These are phyloP conservation scores for Voacanga thouarsii DNA, from an alignment of 257 asterid species.

Conservation along the genomic window DNA sequence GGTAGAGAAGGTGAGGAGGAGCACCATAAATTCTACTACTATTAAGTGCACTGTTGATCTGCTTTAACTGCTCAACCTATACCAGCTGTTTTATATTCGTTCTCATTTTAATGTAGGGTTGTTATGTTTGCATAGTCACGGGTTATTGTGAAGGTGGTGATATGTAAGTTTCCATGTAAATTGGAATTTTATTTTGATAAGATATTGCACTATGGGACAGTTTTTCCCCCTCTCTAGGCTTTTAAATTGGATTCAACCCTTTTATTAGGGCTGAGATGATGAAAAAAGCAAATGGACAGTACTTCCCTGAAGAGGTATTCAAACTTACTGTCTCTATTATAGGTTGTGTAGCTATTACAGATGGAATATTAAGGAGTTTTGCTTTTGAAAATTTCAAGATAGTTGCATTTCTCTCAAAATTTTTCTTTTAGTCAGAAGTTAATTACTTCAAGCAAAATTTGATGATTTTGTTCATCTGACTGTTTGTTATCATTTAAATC, in stretches of 20 bases:
- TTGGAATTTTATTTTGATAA: background rate
- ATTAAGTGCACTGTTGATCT: background rate
- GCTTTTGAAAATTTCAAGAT: background rate
- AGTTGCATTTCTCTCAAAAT: background rate
- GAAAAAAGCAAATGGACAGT: conserved; percentile 88
- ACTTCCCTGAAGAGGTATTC: conserved; percentile 90
- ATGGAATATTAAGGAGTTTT: background rate
- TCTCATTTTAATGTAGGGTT: conserved; percentile 54
- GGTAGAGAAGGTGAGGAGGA: conserved; percentile 91
- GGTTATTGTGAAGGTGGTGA: conserved; percentile 99
- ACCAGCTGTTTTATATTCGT: background rate
- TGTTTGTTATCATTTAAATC: conserved; percentile 15
- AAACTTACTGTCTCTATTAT: conserved; percentile 8
- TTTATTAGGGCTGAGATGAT: conserved; percentile 87
- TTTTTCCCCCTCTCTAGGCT: too few relatives aligned
- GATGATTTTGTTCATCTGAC: conserved; percentile 14
- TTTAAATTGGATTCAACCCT: background rate
- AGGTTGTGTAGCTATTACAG: background rate
- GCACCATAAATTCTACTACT: background rate
- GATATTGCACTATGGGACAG: background rate
- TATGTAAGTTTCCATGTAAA: conserved; percentile 58
- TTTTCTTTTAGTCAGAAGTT: background rate
- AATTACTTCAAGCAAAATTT: background rate
- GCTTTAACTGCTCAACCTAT: background rate
- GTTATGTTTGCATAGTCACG: conserved; percentile 97